These are phyloP conservation scores for Quercus variabilis DNA, from an alignment of 306 rosid species.

Conservation along the genomic window DNA sequence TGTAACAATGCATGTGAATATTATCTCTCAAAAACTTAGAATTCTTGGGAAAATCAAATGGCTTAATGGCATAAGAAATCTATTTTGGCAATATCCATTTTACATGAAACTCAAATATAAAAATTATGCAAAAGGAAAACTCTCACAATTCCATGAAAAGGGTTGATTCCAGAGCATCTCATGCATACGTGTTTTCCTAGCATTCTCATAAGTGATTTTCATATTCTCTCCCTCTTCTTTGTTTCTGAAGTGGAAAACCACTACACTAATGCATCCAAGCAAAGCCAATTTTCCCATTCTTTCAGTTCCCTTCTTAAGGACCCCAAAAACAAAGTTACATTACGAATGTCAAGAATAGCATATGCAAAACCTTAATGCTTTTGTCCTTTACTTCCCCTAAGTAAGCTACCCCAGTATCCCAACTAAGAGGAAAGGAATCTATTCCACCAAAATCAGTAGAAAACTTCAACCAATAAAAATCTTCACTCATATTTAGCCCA, in stretches of 20 bases:
- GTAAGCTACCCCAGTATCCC: not conserved
- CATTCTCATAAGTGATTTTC: not conserved
- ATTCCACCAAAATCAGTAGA: not conserved
- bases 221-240: not conserved
- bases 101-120: not conserved
- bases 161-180: not conserved
- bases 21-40: not conserved
- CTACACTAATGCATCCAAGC: not conserved
- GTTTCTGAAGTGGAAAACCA: not conserved
- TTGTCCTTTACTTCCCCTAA: not conserved
- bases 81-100: not conserved
- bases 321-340: not conserved
- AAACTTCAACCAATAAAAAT: not conserved
- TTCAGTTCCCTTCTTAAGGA: not conserved
- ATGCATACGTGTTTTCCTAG: not conserved
- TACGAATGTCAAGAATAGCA: not conserved
- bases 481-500: not conserved
- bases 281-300: not conserved
- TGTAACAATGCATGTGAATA: not conserved
- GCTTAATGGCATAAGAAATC: not conserved
- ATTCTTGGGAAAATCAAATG: not conserved
- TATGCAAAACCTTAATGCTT: not conserved
- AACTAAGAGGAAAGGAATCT: not conserved
- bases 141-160: not conserved
- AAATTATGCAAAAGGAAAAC: not conserved